phyloP scores from a whole-genome alignment of 2,329 filamentous ascomycete species.

The Ceratocystis cubensis region DNA sequence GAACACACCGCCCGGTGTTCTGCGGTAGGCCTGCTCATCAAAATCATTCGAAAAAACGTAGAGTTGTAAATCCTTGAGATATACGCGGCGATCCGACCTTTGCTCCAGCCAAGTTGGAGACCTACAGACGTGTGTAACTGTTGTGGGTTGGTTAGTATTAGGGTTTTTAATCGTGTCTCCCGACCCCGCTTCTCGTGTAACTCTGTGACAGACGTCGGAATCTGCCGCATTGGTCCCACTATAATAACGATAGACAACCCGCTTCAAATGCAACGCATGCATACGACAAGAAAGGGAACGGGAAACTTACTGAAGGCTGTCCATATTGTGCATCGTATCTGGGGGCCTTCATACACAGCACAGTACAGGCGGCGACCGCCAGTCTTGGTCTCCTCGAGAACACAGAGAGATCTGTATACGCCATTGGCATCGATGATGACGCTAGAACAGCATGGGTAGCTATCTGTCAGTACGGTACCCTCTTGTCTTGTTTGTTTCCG shows the following conservation, averaged over 20 bases:
- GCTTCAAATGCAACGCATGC: too few species aligned
- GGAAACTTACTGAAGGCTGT: slow-evolving; percentile 46
- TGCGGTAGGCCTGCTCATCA: slow-evolving; percentile 39
- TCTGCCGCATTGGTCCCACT: not conserved
- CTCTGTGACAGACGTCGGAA: too few species aligned
- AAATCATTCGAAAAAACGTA: slow-evolving; percentile 50
- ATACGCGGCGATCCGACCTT: slow-evolving; percentile 36
- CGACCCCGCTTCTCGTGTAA: not conserved
- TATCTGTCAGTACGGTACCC: not conserved
- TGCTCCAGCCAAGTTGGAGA: slow-evolving; percentile 41
- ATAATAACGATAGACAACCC: not conserved
- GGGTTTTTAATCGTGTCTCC: not conserved
- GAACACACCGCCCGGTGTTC: slow-evolving; percentile 36
- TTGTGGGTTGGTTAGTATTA: not conserved
- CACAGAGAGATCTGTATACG: slow-evolving; percentile 38
- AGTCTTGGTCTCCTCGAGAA: slow-evolving; percentile 40
- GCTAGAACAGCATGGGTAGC: slow-evolving; percentile 27
- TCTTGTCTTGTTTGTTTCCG: not conserved
- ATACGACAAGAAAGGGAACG: too few species aligned
- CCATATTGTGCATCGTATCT: slow-evolving; percentile 30
- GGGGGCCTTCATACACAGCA: slow-evolving; percentile 32
- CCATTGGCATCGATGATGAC: slow-evolving; percentile 44
- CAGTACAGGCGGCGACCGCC: slow-evolving; percentile 42
- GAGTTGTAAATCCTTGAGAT: slow-evolving; percentile 42
- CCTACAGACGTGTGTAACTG: slow-evolving; percentile 41